phyloP scores from a whole-genome alignment of 768 basidiomycete species.

The Austroboletus festivus region DNA sequence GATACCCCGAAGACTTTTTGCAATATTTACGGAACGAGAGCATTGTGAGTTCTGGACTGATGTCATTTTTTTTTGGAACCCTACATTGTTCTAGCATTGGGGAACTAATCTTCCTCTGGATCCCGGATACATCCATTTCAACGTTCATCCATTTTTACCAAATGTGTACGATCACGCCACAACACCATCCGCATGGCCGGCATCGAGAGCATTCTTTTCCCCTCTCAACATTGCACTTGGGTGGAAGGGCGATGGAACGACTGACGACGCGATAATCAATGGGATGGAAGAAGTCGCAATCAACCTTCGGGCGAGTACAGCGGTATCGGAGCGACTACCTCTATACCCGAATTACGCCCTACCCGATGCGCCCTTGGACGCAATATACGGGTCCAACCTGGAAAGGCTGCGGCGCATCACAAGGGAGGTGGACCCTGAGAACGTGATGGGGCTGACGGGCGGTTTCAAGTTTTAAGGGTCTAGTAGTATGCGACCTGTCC shows the following conservation, averaged over 20 bases:
- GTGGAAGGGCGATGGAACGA: conserved; percentile 37
- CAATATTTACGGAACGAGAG: conserved; percentile 14
- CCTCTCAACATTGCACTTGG: conserved; percentile 48
- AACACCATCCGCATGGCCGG: neutral
- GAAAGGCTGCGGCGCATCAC: conserved; percentile 39
- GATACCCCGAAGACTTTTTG: conserved; percentile 19
- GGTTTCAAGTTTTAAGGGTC: conserved; percentile 64
- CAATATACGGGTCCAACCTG: conserved; percentile 52
- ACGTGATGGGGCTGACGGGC: conserved; percentile 66
- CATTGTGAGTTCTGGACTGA: conserved; percentile 10
- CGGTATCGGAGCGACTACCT: conserved; percentile 39
- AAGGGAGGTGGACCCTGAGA: conserved; percentile 47
- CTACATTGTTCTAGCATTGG: neutral
- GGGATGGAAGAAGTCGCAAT: conserved; percentile 39
- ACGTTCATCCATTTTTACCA: neutral
- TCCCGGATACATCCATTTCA: neutral
- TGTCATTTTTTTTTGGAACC: neutral
- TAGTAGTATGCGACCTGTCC: too few relatives aligned
- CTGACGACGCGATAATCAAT: conserved; percentile 40
- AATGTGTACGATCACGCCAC: neutral
- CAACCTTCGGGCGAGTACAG: conserved; percentile 40
- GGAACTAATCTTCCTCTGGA: neutral
- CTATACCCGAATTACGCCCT: conserved; percentile 64
- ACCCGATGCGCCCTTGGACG: conserved; percentile 45
- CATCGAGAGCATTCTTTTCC: conserved; percentile 24